Conservation (phyloP, 768 basidiomycete genomes). For the Cyclocybe cylindracea region DNA sequence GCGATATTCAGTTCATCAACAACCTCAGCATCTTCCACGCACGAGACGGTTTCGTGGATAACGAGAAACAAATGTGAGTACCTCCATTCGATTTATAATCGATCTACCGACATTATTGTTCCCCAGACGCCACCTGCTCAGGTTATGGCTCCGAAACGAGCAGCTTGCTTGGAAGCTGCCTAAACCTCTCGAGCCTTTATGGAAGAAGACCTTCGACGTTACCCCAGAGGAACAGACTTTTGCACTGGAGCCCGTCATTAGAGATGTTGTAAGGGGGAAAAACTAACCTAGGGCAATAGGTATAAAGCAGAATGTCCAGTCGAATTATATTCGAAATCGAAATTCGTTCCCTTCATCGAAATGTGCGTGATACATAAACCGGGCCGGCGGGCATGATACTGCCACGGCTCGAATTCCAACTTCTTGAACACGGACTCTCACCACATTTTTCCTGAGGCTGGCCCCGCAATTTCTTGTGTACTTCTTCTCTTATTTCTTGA, state of each 20-base stretch:
- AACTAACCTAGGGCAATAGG: no score
- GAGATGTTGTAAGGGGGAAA: slow-evolving; percentile 4
- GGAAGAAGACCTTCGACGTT: slow-evolving; percentile 35
- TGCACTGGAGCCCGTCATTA: slow-evolving; percentile 36
- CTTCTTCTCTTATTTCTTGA: background rate
- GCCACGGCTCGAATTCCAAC: no score
- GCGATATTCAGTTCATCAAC: slow-evolving; percentile 53
- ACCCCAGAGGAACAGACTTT: slow-evolving; percentile 36
- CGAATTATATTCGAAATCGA: no score
- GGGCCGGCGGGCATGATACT: no score
- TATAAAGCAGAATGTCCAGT: no score
- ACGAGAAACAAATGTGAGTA: slow-evolving; percentile 38
- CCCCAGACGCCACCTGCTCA: slow-evolving; percentile 39
- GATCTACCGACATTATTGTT: no score
- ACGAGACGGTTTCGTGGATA: slow-evolving; percentile 43
- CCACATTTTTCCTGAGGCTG: no score
- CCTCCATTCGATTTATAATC: no score
- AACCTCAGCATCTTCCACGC: slow-evolving; percentile 48
- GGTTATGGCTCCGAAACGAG: slow-evolving; percentile 41
- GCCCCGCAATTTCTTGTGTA: background rate
- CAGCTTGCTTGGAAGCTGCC: slow-evolving; percentile 41
- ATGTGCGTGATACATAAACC: no score
- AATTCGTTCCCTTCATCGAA: no score
- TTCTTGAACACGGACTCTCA: no score
- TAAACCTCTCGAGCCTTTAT: slow-evolving; percentile 31